Percentiles rank a stretch among this genome's conserved stretches.
Evolutionary conservation across 176 grass and related monocot species (phyloP).

Genomic region (Triticum turgidum): DNA sequence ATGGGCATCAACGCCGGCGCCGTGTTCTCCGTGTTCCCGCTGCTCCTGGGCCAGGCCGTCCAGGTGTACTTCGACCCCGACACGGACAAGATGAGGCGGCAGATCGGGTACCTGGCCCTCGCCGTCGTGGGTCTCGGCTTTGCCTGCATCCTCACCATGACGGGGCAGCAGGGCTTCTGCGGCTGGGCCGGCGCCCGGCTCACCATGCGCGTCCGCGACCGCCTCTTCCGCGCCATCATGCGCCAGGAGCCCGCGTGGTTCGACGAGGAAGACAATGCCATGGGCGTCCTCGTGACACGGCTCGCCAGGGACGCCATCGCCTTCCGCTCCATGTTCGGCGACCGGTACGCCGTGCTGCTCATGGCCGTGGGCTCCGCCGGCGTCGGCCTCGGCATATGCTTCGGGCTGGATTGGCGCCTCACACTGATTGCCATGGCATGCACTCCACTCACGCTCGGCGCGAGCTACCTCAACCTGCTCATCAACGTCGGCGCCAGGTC

Average conservation of each 20-base stretch:
- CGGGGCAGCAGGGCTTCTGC: constrained; percentile 60
- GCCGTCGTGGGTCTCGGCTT: constrained; percentile 51
- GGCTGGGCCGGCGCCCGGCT: constrained; percentile 54
- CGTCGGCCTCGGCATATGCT: constrained; percentile 53
- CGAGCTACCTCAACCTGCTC: constrained; percentile 55
- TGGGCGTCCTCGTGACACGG: constrained; percentile 44
- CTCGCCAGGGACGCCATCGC: constrained; percentile 49
- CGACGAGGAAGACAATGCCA: constrained; percentile 55
- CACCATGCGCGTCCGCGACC: constrained; percentile 43
- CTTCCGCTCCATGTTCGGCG: constrained; percentile 58
- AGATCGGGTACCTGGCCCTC: constrained; percentile 41
- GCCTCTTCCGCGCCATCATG: constrained; percentile 57
- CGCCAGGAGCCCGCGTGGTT: constrained; percentile 63
- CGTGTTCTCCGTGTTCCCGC: constrained; percentile 61
- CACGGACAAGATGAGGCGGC: constrained; percentile 51
- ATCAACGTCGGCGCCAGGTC: constrained; percentile 36
- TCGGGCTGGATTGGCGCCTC: constrained; percentile 54
- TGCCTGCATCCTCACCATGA: constrained; percentile 60
- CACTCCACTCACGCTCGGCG: constrained; percentile 48
- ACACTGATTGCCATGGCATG: constrained; percentile 41
- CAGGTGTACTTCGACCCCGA: constrained; percentile 47
- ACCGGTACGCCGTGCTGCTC: constrained; percentile 59
- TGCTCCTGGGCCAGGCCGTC: constrained; percentile 58
- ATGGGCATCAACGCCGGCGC: constrained; percentile 56
- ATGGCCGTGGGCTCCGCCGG: constrained; percentile 58